Evolutionary conservation across 192 early-diverging fungal genomes (phyloP).

Genomic region (Bifiguratus adelaidae): DNA sequence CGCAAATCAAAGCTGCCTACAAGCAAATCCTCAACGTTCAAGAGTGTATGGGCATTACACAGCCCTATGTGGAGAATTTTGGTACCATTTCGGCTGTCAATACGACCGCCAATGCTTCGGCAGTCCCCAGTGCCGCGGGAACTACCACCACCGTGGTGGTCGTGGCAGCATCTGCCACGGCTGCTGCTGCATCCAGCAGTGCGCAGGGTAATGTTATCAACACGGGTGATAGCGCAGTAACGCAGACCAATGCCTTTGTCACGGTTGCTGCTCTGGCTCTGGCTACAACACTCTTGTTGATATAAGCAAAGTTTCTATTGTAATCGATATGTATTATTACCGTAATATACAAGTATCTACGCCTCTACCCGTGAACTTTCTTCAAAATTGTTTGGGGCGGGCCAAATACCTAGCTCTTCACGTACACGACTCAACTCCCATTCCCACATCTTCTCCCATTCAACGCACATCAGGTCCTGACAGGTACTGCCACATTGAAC

Average conservation of each 20-base stretch:
- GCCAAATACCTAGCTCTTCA: conserved; percentile 66
- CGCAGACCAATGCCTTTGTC: too few relatives aligned
- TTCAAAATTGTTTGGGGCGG: too few relatives aligned
- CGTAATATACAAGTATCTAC: too few relatives aligned
- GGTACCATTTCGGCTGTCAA: too few relatives aligned
- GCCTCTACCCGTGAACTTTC: too few relatives aligned
- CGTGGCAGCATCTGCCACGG: not conserved
- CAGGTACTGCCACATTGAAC: conserved; percentile 66
- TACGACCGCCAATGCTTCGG: conserved; percentile 6
- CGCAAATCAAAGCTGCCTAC: conserved; percentile 25
- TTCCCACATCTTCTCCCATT: conserved; percentile 80
- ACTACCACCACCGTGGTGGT: not conserved
- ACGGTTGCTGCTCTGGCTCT: too few relatives aligned
- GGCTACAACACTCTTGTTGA: too few relatives aligned
- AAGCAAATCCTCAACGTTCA: conserved; percentile 19
- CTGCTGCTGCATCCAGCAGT: conserved; percentile 8
- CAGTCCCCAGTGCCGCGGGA: conserved; percentile 1
- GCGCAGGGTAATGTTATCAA: not conserved
- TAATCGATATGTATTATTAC: too few relatives aligned
- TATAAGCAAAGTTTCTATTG: too few relatives aligned
- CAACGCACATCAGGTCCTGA: conserved; percentile 76
- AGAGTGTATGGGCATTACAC: conserved; percentile 23
- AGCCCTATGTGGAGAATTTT: conserved; percentile 26
- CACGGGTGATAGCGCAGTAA: too few relatives aligned
- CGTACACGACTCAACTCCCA: conserved; percentile 53